Percentiles rank a stretch among this genome's conserved stretches.
These are phyloP conservation scores for Macrolepiota fuliginosa DNA, from an alignment of 768 basidiomycete genomes.

Conservation along the genomic window DNA sequence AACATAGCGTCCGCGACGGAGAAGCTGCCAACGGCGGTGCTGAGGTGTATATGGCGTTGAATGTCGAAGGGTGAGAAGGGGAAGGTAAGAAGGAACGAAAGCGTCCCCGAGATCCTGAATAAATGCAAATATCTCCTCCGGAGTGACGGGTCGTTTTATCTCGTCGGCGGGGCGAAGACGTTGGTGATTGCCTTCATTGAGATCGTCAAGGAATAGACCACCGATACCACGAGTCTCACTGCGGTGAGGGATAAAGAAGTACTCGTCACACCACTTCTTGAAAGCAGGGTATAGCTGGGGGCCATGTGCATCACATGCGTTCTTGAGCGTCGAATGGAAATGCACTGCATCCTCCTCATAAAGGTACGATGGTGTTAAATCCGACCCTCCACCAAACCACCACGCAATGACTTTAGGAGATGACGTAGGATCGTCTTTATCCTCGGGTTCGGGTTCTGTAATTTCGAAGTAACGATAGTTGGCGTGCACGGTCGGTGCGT, in stretches of 20 bases:
- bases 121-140: conserved; percentile 75
- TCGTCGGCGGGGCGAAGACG: conserved; percentile 46
- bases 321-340: conserved; percentile 80
- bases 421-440: conserved; percentile 26
- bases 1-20: conserved; percentile 90
- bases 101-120: conserved; percentile 70
- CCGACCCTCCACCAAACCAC: conserved; percentile 99
- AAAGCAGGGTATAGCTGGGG: conserved; percentile 67
- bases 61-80: conserved; percentile 68
- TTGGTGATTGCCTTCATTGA: conserved; percentile 63
- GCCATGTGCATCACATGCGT: conserved; percentile 74
- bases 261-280: conserved; percentile 98
- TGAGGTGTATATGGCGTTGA: conserved; percentile 55
- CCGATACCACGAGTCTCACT: conserved; percentile 86
- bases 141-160: conserved; percentile 46
- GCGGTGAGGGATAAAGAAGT: conserved; percentile 92
- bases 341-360: conserved; percentile 83
- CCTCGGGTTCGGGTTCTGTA: conserved; percentile 42
- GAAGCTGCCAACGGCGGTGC: conserved; percentile 88
- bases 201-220: conserved; percentile 96
- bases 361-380: conserved; percentile 92
- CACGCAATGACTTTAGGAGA: conserved; percentile 70
- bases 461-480: conserved; percentile 99
- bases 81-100: conserved; percentile 88
- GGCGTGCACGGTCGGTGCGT: conserved; percentile 90